Evolutionary conservation across 1,284 basidiomycete species (phyloP).

Genomic region (Tylopilus sp.): DNA sequence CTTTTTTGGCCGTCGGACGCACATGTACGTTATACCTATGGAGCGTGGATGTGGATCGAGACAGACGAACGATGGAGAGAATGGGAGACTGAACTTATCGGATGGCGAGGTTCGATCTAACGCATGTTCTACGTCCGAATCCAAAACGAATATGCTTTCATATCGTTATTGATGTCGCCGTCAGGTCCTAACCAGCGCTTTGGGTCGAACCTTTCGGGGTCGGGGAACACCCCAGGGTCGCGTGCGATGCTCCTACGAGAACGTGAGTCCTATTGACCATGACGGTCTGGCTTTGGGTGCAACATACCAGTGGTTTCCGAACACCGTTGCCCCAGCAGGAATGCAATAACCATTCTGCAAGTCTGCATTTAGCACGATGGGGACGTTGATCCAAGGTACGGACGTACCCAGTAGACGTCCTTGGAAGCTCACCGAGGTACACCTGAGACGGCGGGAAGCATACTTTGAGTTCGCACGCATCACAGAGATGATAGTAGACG

Average conservation of each 20-base stretch:
- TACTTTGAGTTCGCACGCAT: background rate
- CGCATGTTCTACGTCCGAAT: conserved; percentile 61
- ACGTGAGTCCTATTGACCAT: too few species aligned
- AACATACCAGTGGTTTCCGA: conserved; percentile 57
- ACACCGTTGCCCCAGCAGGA: conserved; percentile 56
- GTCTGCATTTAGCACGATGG: background rate
- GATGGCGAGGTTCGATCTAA: conserved; percentile 57
- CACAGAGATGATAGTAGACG: background rate
- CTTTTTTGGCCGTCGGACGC: background rate
- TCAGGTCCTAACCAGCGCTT: conserved; percentile 54
- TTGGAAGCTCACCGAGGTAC: conserved; percentile 57
- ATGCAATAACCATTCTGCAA: conserved; percentile 52
- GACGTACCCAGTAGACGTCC: conserved; percentile 55
- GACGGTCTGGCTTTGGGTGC: too few species aligned
- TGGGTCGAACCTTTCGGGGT: conserved; percentile 59
- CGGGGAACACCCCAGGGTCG: conserved; percentile 56
- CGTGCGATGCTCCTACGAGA: conserved; percentile 47
- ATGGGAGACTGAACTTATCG: conserved; percentile 17
- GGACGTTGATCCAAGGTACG: background rate
- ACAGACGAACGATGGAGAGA: background rate
- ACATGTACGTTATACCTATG: background rate
- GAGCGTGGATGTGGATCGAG: background rate
- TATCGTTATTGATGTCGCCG: conserved; percentile 50
- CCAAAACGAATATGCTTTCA: conserved; percentile 55
- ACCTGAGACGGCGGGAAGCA: conserved; percentile 31